These are phyloP conservation scores for Thelonectria olida DNA, from an alignment of 2,329 filamentous ascomycete genomes.

Conservation along the genomic window DNA sequence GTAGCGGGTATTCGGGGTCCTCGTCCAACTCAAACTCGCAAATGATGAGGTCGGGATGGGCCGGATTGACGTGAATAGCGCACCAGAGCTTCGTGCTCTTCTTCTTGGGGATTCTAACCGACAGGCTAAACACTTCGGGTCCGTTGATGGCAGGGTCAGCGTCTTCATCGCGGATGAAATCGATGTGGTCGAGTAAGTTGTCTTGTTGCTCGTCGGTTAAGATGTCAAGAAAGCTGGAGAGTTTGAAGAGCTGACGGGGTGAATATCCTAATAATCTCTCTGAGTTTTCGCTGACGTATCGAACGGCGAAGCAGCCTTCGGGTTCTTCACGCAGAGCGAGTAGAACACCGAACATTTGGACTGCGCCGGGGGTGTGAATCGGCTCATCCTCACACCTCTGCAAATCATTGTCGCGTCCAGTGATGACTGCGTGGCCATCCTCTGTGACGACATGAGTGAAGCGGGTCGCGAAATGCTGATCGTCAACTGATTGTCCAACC, in stretches of 20 bases:
- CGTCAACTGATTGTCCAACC: constrained; percentile 33
- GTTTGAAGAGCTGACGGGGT: constrained; percentile 77
- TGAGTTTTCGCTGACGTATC: constrained; percentile 85
- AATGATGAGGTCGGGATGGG: constrained; percentile 76
- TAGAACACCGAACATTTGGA: constrained; percentile 83
- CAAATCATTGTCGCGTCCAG: constrained; percentile 76
- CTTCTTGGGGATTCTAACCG: constrained; percentile 67
- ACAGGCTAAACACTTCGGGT: constrained; percentile 85
- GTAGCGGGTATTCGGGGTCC: constrained; percentile 73
- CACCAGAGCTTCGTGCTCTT: constrained; percentile 82
- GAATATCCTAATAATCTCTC: constrained; percentile 78
- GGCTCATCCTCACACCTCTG: constrained; percentile 91
- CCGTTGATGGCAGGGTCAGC: constrained; percentile 79
- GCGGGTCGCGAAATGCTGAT: constrained; percentile 72
- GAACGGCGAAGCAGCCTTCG: constrained; percentile 74
- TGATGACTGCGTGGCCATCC: constrained; percentile 84
- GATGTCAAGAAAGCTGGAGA: constrained; percentile 84
- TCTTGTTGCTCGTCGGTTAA: constrained; percentile 85
- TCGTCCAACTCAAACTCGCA: constrained; percentile 92
- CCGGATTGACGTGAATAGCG: constrained; percentile 79
- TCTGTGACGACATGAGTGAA: constrained; percentile 83
- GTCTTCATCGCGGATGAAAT: constrained; percentile 87
- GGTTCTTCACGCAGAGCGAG: constrained; percentile 77
- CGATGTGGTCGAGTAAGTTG: constrained; percentile 84
- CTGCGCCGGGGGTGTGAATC: constrained; percentile 84